phyloP scores from a whole-genome alignment of 495 filamentous ascomycete species.

The Margaritispora aquatica region DNA sequence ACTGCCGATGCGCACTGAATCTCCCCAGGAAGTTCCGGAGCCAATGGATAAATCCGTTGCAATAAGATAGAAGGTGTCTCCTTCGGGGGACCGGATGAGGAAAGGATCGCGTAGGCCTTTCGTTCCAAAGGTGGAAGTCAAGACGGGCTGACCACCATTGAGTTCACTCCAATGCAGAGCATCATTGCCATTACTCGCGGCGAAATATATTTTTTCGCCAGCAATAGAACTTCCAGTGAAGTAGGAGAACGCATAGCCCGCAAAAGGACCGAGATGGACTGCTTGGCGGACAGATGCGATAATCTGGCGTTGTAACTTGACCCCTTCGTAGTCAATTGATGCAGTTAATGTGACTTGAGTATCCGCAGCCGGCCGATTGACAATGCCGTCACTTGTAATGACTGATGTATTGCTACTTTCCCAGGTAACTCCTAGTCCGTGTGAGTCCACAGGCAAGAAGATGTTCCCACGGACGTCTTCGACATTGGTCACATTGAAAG shows the following conservation, averaged over 20 bases:
- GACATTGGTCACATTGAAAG: too few relatives aligned
- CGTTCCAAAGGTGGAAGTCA: neutral
- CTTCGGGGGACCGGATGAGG: neutral
- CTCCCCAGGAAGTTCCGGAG: neutral
- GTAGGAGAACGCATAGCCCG: neutral
- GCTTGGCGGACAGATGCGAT: neutral
- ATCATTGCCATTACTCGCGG: neutral
- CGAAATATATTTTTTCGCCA: neutral
- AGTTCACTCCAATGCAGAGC: neutral
- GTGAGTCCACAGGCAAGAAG: neutral
- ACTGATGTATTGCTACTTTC: neutral
- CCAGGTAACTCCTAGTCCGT: neutral
- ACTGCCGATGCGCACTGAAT: neutral
- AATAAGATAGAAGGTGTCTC: neutral
- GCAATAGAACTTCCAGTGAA: neutral
- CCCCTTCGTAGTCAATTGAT: neutral
- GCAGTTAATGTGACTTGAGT: neutral
- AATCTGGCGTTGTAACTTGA: neutral
- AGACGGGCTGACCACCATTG: neutral
- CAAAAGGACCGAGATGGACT: neutral
- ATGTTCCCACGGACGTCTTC: neutral
- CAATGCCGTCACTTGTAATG: neutral
- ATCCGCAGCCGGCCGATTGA: neutral
- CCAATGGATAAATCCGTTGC: neutral
- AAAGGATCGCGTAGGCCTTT: neutral